Evolutionary conservation across 495 filamentous ascomycete genomes (phyloP).

Genomic region (Podospora pseudopauciseta): DNA sequence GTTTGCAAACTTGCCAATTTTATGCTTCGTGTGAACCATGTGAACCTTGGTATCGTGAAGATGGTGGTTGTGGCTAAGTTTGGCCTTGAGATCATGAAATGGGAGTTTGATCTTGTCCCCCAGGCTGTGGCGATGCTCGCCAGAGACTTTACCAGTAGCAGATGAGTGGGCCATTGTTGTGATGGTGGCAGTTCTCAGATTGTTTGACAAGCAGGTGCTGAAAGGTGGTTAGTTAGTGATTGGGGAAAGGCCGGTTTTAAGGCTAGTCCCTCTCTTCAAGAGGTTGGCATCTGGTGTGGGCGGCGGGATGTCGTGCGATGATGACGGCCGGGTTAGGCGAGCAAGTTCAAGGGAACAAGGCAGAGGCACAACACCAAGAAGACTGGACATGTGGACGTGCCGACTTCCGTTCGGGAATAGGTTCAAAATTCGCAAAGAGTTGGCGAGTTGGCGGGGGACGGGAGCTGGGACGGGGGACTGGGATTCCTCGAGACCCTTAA

Average conservation of each 20-base stretch:
- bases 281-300: background rate
- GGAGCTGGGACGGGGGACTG: background rate
- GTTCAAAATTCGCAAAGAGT: background rate
- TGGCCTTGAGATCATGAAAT: constrained; percentile 45
- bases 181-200: background rate
- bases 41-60: constrained; percentile 47
- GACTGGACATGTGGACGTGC: background rate
- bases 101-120: constrained; percentile 36
- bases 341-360: background rate
- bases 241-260: background rate
- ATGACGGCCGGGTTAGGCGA: background rate
- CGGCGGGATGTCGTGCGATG: background rate
- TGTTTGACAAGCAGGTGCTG: background rate
- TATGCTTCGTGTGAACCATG: constrained; percentile 51
- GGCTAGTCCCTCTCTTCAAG: background rate
- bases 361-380: background rate
- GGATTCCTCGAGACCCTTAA: background rate
- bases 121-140: constrained; percentile 21
- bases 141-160: background rate
- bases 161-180: background rate
- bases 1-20: constrained; percentile 54
- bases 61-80: constrained; percentile 42
- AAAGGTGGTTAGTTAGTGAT: background rate
- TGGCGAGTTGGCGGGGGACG: background rate
- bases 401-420: background rate